A percentile compares a stretch with the other conserved stretches of the same genome.
phyloP scores from a whole-genome alignment of 192 early-diverging fungal genomes.

The Backusella australiensis region DNA sequence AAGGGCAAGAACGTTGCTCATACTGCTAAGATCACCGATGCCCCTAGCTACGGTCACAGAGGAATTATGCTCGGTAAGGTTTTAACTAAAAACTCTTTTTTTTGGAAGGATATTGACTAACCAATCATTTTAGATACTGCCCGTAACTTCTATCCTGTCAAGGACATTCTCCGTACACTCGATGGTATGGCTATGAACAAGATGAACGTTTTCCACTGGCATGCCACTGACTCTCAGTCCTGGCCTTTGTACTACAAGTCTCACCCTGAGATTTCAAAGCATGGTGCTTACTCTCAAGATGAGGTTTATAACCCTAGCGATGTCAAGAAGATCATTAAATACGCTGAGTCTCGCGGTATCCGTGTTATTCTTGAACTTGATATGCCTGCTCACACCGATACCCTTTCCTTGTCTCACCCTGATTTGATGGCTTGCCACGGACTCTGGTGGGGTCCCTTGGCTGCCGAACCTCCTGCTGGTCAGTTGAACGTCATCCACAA shows the following conservation, averaged over 20 bases:
- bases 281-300: constrained; percentile 61
- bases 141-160: constrained; percentile 65
- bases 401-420: constrained; percentile 44
- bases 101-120: no score
- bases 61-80: constrained; percentile 56
- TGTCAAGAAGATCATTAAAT: constrained; percentile 61
- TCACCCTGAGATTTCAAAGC: constrained; percentile 58
- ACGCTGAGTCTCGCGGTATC: constrained; percentile 71
- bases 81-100: no score
- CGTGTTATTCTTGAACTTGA: constrained; percentile 86
- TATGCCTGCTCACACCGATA: constrained; percentile 73
- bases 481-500: constrained; percentile 72
- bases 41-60: constrained; percentile 64
- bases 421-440: constrained; percentile 59
- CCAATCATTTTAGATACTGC: constrained; percentile 41
- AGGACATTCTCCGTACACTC: constrained; percentile 55
- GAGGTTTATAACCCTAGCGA: constrained; percentile 72
- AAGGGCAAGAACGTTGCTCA: constrained; percentile 43
- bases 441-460: constrained; percentile 60
- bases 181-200: constrained; percentile 74
- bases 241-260: constrained; percentile 68
- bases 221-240: constrained; percentile 66
- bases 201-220: constrained; percentile 80
- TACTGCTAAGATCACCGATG: constrained; percentile 59
- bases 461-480: constrained; percentile 78